Percentiles rank a stretch among this genome's conserved stretches.
Conservation (phyloP, 352 stramenopile genomes). For the Peronosclerospora sorghi region DNA sequence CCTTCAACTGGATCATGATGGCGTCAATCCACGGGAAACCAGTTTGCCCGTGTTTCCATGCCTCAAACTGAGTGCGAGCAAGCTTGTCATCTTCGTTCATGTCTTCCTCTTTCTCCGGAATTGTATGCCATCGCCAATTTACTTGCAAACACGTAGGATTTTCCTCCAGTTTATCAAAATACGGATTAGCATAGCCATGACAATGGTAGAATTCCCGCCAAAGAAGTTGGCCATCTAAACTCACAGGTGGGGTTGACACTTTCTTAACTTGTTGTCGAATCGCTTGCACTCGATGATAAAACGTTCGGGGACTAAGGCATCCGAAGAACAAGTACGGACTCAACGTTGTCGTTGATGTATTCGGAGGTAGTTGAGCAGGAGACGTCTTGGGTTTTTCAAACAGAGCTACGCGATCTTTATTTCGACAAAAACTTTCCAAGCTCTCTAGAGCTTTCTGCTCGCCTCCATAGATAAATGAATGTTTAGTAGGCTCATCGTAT, state of each 20-base stretch:
- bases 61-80: conserved; percentile 68
- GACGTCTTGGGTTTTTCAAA: conserved; percentile 98
- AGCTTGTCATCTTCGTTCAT: conserved; percentile 81
- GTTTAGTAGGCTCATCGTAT: conserved; percentile 30
- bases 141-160: conserved; percentile 88
- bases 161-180: conserved; percentile 91
- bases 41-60: conserved; percentile 91
- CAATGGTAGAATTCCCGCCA: conserved; percentile 95
- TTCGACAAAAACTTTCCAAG: conserved; percentile 56
- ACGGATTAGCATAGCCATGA: conserved; percentile 61
- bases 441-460: conserved; percentile 59
- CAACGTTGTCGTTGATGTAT: conserved; percentile 91
- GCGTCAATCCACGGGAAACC: conserved; percentile 98
- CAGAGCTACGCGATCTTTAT: conserved; percentile 77
- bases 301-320: conserved; percentile 85
- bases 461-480: conserved; percentile 70
- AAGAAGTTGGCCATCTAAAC: conserved; percentile 89
- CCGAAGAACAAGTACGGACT: conserved; percentile 92
- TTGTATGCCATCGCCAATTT: conserved; percentile 76
- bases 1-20: conserved; percentile 90
- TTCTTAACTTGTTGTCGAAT: conserved; percentile 67
- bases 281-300: conserved; percentile 83
- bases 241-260: conserved; percentile 83
- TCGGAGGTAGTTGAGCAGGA: conserved; percentile 77
- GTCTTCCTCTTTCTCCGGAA: conserved; percentile 55